Evolutionary conservation across 2,329 filamentous ascomycete species (phyloP).

Genomic region (Aureobasidium sp.): DNA sequence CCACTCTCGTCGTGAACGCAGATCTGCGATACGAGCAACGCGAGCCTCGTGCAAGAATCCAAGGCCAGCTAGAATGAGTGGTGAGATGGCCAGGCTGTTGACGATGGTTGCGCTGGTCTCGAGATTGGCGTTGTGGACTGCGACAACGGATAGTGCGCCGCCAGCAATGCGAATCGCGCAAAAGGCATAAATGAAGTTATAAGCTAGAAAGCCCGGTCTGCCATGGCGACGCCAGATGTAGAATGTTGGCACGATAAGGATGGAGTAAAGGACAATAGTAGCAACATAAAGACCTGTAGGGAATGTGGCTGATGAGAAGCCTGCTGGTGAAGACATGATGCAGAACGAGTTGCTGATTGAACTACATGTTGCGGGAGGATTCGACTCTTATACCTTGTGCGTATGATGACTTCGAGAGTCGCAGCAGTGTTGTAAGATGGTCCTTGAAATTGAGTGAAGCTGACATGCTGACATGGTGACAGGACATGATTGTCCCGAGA

Average conservation of each 20-base stretch:
- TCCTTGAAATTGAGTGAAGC: not conserved
- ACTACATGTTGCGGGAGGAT: not conserved
- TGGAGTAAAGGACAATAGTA: not conserved
- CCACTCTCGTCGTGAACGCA: not conserved
- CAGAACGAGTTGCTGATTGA: not conserved
- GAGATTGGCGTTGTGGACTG: not conserved
- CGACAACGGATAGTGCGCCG: not conserved
- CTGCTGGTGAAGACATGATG: not conserved
- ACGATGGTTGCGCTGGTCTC: not conserved
- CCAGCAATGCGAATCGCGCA: not conserved
- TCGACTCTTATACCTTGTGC: not conserved
- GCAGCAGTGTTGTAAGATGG: not conserved
- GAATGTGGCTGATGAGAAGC: not conserved
- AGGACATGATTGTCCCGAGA: not conserved
- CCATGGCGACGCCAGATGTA: not conserved
- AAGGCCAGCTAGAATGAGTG: not conserved
- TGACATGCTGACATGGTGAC: constrained; percentile 1
- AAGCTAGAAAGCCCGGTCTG: not conserved
- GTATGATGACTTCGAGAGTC: not conserved
- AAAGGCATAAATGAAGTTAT: not conserved
- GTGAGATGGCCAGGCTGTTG: not conserved
- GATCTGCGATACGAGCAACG: not conserved
- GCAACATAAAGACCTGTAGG: not conserved
- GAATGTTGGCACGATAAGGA: not conserved
- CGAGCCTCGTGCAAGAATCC: not conserved